A percentile compares a stretch with the other conserved stretches of the same genome.
These are phyloP conservation scores for Hirsutella thompsonii DNA, from an alignment of 2,329 filamentous ascomycete species.

Conservation along the genomic window DNA sequence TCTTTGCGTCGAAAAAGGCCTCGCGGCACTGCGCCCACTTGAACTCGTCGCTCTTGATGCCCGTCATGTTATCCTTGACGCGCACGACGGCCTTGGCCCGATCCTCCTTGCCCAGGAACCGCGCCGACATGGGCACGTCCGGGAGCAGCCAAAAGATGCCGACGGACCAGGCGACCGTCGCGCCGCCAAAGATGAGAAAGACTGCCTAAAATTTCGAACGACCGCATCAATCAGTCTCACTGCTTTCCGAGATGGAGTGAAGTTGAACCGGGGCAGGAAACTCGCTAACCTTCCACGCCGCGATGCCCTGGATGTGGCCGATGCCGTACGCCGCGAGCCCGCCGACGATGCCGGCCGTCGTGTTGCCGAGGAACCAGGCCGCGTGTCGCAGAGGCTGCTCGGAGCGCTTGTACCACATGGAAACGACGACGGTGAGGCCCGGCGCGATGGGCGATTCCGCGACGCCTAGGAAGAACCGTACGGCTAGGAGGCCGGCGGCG, in stretches of 20 bases:
- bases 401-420: conserved; percentile 21
- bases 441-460: conserved; percentile 17
- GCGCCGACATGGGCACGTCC: conserved; percentile 12
- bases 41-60: conserved; percentile 16
- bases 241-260: not conserved
- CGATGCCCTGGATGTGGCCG: conserved; percentile 12
- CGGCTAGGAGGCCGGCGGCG: conserved; percentile 13
- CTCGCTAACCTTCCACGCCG: conserved; percentile 12
- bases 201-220: conserved; percentile 4
- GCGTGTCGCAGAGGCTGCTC: conserved; percentile 16
- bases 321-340: conserved; percentile 17
- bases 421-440: conserved; percentile 14
- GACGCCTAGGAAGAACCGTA: conserved; percentile 19
- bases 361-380: conserved; percentile 21
- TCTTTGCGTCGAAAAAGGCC: conserved; percentile 12
- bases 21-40: conserved; percentile 12
- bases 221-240: no score
- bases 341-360: conserved; percentile 14
- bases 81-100: conserved; percentile 16
- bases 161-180: conserved; percentile 10
- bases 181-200: conserved; percentile 12
- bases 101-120: conserved; percentile 15
- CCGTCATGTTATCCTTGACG: conserved; percentile 19
- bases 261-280: not conserved
- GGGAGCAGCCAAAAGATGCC: conserved; percentile 9